Conservation (phyloP, 1,284 basidiomycete genomes). For the Mycena citricolor region DNA sequence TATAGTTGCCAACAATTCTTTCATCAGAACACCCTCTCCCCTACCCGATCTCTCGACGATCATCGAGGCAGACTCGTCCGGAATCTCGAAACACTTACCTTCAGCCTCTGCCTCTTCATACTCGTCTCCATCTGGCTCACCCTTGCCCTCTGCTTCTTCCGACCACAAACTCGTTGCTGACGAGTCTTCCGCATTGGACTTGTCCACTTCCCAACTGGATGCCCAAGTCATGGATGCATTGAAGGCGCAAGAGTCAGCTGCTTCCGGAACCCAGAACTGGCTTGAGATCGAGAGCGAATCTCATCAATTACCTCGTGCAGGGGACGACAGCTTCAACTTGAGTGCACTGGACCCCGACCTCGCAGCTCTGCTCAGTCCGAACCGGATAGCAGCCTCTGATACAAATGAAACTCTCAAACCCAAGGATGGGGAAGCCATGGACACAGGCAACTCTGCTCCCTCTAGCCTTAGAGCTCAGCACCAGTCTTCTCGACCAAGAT, state of each 20-base stretch:
- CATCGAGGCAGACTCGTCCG: slow-evolving; percentile 71
- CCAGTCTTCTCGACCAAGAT: slow-evolving; percentile 23
- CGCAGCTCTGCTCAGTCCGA: slow-evolving; percentile 58
- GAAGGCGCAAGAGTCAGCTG: slow-evolving; percentile 32
- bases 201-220: slow-evolving; percentile 54
- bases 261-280: slow-evolving; percentile 48
- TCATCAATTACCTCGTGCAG: slow-evolving; percentile 27
- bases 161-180: slow-evolving; percentile 9
- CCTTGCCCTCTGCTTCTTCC: neutral
- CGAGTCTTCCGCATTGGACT: slow-evolving; percentile 50
- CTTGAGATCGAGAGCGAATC: slow-evolving; percentile 26
- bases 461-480: slow-evolving; percentile 14
- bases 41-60: slow-evolving; percentile 67
- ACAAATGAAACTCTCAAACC: slow-evolving; percentile 27
- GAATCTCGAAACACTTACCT: slow-evolving; percentile 58
- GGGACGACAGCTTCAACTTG: slow-evolving; percentile 49
- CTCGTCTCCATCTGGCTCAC: slow-evolving; percentile 17
- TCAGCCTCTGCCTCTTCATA: slow-evolving; percentile 25
- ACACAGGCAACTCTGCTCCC: slow-evolving; percentile 9
- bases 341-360: slow-evolving; percentile 60
- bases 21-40: slow-evolving; percentile 37
- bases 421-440: slow-evolving; percentile 7
- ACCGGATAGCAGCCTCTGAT: slow-evolving; percentile 30
- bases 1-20: too few relatives aligned
- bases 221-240: slow-evolving; percentile 61